Evolutionary conservation across 208 protist genomes (phyloP).

Genomic region (Acanthamoeba lenticulata): DNA sequence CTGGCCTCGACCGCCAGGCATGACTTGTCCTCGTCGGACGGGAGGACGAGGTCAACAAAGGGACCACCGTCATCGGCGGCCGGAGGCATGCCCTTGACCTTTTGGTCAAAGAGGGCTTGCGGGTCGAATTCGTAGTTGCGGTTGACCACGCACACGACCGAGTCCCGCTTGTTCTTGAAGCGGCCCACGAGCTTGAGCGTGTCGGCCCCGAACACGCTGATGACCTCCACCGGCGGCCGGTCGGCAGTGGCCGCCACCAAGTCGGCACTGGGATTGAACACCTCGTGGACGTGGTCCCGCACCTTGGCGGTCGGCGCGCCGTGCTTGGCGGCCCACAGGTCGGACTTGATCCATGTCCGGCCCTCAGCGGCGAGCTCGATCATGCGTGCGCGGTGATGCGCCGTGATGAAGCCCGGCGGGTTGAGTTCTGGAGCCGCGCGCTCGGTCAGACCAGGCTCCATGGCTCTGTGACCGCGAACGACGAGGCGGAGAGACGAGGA

Average conservation of each 20-base stretch:
- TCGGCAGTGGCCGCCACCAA: neutral
- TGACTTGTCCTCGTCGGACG: neutral
- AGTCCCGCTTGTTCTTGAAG: constrained; percentile 70
- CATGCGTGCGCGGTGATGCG: constrained; percentile 24
- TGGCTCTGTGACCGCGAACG: too few relatives aligned
- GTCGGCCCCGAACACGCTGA: constrained; percentile 58
- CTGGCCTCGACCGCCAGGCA: constrained; percentile 34
- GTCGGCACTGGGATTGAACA: neutral
- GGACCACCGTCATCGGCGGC: neutral
- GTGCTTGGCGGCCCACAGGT: constrained; percentile 49
- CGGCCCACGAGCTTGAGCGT: neutral
- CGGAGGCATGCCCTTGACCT: neutral
- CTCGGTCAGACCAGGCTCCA: too few relatives aligned
- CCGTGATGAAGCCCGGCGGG: neutral
- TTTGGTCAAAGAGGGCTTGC: neutral
- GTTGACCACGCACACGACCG: constrained; percentile 62
- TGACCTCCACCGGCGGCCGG: constrained; percentile 4
- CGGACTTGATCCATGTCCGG: constrained; percentile 6
- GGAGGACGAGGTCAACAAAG: constrained; percentile 36
- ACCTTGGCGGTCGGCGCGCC: constrained; percentile 47
- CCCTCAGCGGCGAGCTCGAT: constrained; percentile 18
- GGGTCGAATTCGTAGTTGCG: constrained; percentile 52
- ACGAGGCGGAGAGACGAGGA: neutral
- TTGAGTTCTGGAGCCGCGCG: neutral
- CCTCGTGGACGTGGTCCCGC: neutral